Evolutionary conservation across 345 rosid genomes (phyloP).

Genomic region (Punica granatum): DNA sequence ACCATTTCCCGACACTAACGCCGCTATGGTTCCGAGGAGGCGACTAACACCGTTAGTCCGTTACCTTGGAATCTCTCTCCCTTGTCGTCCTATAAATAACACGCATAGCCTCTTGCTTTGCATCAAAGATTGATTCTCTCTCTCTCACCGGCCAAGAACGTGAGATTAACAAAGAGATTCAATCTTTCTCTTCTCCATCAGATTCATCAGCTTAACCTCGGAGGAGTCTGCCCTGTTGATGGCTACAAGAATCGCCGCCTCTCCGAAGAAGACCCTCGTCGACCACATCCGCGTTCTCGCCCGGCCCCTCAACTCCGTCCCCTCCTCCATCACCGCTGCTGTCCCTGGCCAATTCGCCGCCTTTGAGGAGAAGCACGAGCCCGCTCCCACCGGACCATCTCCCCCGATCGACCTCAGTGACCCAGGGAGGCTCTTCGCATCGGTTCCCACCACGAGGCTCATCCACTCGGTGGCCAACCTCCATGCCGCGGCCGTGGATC

Average conservation of each 20-base stretch:
- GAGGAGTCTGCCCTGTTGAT: background rate
- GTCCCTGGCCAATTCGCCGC: slow-evolving; percentile 18
- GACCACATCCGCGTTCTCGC: slow-evolving; percentile 23
- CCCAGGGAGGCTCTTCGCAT: slow-evolving; percentile 43
- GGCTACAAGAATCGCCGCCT: slow-evolving; percentile 6
- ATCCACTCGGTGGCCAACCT: slow-evolving; percentile 45
- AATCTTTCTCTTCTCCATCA: background rate
- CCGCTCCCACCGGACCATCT: slow-evolving; percentile 3
- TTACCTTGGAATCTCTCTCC: background rate
- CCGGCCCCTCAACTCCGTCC: slow-evolving; percentile 34
- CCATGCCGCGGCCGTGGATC: slow-evolving; percentile 44
- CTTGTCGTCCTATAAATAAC: background rate
- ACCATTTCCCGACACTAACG: no score
- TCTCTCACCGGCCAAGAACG: background rate
- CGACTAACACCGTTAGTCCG: background rate
- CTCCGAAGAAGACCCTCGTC: slow-evolving; percentile 2
- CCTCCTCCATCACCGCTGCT: slow-evolving; percentile 33
- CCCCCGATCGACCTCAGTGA: slow-evolving; percentile 38
- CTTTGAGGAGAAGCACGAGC: slow-evolving; percentile 11
- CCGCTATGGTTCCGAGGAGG: no score
- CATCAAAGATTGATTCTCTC: background rate
- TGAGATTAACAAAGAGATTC: background rate
- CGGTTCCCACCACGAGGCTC: slow-evolving; percentile 37
- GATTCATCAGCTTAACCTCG: background rate
- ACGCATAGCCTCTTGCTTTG: background rate